These are phyloP conservation scores for Kwoniella botswanensis DNA, from an alignment of 768 basidiomycete species.

Conservation along the genomic window DNA sequence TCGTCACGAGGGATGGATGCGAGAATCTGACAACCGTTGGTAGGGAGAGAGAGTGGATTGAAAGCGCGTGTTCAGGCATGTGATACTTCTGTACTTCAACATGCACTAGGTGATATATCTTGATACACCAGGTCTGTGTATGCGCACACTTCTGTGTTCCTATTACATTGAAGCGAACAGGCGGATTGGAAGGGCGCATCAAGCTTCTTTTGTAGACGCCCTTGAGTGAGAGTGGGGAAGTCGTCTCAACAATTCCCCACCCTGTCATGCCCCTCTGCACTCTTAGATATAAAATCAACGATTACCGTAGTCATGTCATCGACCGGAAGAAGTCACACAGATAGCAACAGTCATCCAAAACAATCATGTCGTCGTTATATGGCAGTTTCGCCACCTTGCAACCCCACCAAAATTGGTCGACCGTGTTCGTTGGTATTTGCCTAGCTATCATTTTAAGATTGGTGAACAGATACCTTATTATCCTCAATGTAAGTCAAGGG, in stretches of 20 bases:
- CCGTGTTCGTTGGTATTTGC: background rate
- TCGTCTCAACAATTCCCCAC: background rate
- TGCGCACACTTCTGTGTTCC: background rate
- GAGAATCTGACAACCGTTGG: constrained; percentile 85
- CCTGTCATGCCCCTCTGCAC: background rate
- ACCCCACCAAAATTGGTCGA: background rate
- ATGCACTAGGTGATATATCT: background rate
- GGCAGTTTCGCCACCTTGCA: too few species aligned
- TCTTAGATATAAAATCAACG: background rate
- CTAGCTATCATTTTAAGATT: background rate
- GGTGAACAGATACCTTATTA: background rate
- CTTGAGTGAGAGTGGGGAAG: background rate
- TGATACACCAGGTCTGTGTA: background rate
- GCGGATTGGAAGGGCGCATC: too few species aligned
- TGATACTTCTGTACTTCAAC: background rate
- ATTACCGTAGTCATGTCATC: too few species aligned
- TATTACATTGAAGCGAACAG: background rate
- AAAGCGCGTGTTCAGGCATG: constrained; percentile 76
- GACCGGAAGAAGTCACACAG: background rate
- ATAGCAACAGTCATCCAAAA: background rate
- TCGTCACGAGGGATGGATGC: constrained; percentile 73
- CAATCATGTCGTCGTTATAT: too few species aligned
- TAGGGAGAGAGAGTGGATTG: constrained; percentile 82
- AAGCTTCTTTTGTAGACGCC: background rate
- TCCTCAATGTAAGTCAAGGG: background rate